Evolutionary conservation across 495 filamentous ascomycete genomes (phyloP), one percentile per base, ranked within the genome.

Genomic region (Tuber brumale): DNA sequence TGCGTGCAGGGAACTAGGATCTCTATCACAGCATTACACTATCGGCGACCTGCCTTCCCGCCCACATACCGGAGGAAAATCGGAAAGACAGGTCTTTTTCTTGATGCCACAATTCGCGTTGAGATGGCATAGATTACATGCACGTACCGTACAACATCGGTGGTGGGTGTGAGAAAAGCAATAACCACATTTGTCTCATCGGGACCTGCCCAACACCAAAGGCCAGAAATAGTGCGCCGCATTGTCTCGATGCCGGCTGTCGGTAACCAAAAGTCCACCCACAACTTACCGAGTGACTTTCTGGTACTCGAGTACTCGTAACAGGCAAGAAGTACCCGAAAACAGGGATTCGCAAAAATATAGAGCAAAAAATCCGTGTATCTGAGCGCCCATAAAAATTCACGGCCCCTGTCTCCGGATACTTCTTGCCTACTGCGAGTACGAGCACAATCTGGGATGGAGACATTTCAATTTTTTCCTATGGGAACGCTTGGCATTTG

Each of bases 1-100:
- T 79, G 72, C 70, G 71, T 78, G 72, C 70, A 78, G 70, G 69
- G 51, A 79, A 69, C 77, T 79, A 61, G 78, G 78, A 76, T 80
- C 76, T 76, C 72, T 48, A 79, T 48, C 77, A 71, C 51, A 80
- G 76, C 35, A 74, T 70, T 42, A 73, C 74, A 76, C 31, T 76
- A 76, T 70, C 72, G 46, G 74, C 69, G 46, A 72, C 69, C 61
- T 72, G 74, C 77, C 69, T 69, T 79, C 76, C 35, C 72, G 45
- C 69, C 37, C 51, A 31, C 69, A 77, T 42, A 73, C 70, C 69
- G 66, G 41, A 73, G 41, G 39, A 70, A 79, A 75, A 73, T 57
- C 46, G 75, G 74, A 70, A 35, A 77, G 70, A 75, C 69, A 44
- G 51, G 69, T 57, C 72, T 72, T 61, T 75, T 72, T 79, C n/a